Conservation (phyloP, 768 basidiomycete genomes). For the Cyclocybe cylindracea region DNA sequence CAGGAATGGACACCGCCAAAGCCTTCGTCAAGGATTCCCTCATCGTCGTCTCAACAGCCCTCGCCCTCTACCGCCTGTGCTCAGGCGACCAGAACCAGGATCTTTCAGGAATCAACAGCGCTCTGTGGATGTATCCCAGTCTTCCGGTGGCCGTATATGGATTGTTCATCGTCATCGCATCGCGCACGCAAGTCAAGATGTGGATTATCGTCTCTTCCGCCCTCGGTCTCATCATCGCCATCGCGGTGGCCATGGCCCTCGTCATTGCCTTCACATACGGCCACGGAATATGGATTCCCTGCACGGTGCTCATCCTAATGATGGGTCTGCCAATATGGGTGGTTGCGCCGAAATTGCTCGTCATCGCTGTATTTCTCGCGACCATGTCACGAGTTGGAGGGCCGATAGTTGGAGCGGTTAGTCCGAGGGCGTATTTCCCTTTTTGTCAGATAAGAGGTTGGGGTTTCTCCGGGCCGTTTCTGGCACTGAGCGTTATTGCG, state of each 20-base stretch:
- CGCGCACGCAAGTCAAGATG: not conserved
- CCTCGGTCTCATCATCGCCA: not conserved
- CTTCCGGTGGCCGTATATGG: constrained; percentile 7
- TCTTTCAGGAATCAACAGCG: constrained; percentile 2
- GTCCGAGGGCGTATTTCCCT: constrained; percentile 4
- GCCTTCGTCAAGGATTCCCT: not conserved
- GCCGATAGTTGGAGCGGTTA: constrained; percentile 1
- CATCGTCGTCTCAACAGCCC: not conserved
- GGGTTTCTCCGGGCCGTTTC: constrained; percentile 5
- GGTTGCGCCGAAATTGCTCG: too few species aligned
- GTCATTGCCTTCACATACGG: not conserved
- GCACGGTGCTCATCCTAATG: too few species aligned
- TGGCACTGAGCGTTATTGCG: too few species aligned
- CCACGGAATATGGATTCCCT: too few species aligned
- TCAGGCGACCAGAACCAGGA: not conserved
- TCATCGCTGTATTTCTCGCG: too few species aligned
- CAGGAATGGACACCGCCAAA: not conserved
- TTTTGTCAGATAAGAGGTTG: constrained; percentile 9
- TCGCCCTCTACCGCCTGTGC: not conserved
- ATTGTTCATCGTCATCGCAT: constrained; percentile 3
- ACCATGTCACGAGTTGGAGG: too few species aligned
- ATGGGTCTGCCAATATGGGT: too few species aligned
- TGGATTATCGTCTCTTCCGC: not conserved
- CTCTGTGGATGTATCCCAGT: constrained; percentile 7
- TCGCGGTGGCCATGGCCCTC: not conserved